Evolutionary conservation across 148 eudicot species (phyloP), one percentile per base, ranked within the genome.

Genomic region (Heliosperma pusillum): DNA sequence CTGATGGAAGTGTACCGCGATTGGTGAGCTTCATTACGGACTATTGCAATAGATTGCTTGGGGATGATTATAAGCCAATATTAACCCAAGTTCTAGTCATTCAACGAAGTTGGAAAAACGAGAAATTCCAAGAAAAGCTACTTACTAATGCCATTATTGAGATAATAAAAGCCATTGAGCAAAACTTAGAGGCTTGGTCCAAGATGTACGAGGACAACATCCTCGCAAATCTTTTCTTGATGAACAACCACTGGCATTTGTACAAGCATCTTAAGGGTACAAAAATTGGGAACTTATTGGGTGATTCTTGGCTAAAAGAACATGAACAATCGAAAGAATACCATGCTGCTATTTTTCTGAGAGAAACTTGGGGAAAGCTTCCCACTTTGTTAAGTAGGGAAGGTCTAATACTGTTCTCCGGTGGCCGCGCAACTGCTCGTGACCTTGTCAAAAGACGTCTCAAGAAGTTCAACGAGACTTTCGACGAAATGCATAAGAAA

Each of bases 51-150:
- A 77, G 90, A 79, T 82, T 91, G 70, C 87, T 91, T 4, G 89
- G 93, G 57, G 89, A 87, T 81, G 89, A 91, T 69, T 91, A 91
- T 78, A 91, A 87, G 74, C 88, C 96, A 5, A 82, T 91, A 66
- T 82, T 91, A 70, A 89, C 88, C 13, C 96, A 89, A 70, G 96
- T 87, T 73, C 78, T 91, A 15, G 91, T 88, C 69, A 91, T 91
- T 47, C 93, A 91, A 50, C 82, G 89, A 45, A 91, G 96, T 82
- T 91, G 96, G 96, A 91, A 89, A 83, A 89, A 87, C n/a, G 93
- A 91, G 79, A 86, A 87, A 71, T 91, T 86, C 82, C 93, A 91
- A 78, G 96, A 91, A 71, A 82, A 79, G 79, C 89, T 91, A 68
- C 87, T 91, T 19, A 82, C 80, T 11, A 80, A 83, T 61, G 96